A percentile compares a stretch with the other conserved stretches of the same genome.
Conservation (phyloP, 306 rosid species). For the Crotalaria pallida region DNA sequence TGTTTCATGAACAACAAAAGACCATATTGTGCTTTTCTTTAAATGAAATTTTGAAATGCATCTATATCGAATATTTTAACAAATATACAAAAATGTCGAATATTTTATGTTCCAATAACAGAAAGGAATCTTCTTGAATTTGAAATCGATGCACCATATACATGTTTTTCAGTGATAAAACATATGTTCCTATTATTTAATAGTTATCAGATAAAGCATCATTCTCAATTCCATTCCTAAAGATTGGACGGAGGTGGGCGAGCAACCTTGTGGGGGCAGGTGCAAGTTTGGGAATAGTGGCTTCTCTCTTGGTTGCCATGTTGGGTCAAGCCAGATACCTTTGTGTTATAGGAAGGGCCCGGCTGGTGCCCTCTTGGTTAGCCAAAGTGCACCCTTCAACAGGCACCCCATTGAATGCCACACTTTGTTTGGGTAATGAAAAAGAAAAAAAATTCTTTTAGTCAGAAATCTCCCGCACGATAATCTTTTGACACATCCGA, state of each 20-base stretch:
- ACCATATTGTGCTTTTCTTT: no score
- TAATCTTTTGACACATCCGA: no score
- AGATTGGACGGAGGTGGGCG: constrained; percentile 83
- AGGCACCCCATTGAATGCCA: constrained; percentile 88
- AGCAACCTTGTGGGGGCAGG: constrained; percentile 83
- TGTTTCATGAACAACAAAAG: no score
- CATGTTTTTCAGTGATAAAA: constrained; percentile 10
- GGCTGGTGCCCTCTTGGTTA: constrained; percentile 78
- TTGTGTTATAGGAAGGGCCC: constrained; percentile 86
- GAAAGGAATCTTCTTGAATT: no score
- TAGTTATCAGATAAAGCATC: constrained; percentile 61
- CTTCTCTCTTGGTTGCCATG: constrained; percentile 89
- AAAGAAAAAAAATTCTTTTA: no score
- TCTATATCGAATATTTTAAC: no score
- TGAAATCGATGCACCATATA: no score
- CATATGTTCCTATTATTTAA: not conserved
- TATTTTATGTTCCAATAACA: no score
- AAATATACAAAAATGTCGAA: no score
- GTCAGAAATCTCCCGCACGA: no score
- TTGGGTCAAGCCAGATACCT: constrained; percentile 95
- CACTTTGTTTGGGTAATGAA: constrained; percentile 58
- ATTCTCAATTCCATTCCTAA: constrained; percentile 61
- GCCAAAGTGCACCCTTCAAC: constrained; percentile 88
- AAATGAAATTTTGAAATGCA: no score
- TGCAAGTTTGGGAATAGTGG: constrained; percentile 64